Percentiles rank a stretch among this genome's conserved stretches.
phyloP scores from a whole-genome alignment of 1,139 yeast species.

The Hyphopichia fennica region DNA sequence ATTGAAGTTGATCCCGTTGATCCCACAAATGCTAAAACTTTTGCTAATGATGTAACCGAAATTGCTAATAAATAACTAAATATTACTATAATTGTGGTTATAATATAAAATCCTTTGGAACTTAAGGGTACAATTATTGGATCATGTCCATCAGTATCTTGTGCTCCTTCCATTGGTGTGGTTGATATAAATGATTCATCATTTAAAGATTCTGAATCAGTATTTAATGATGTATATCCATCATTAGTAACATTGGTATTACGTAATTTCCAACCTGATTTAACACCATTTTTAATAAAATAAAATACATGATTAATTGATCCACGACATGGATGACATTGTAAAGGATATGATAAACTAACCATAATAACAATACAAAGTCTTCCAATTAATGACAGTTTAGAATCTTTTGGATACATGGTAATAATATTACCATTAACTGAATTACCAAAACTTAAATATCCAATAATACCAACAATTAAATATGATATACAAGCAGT shows the following conservation, averaged over 20 bases:
- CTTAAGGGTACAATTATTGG: conserved; percentile 55
- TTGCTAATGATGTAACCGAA: conserved; percentile 75
- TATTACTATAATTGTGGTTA: conserved; percentile 64
- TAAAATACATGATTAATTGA: conserved; percentile 68
- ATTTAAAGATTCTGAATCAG: conserved; percentile 13
- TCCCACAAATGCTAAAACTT: conserved; percentile 88
- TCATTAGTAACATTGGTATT: conserved; percentile 5
- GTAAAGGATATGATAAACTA: conserved; percentile 68
- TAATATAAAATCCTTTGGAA: conserved; percentile 52
- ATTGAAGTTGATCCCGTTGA: conserved; percentile 94
- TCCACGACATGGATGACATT: conserved; percentile 78
- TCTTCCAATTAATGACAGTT: conserved; percentile 65
- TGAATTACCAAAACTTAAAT: conserved; percentile 77
- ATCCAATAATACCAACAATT: conserved; percentile 79
- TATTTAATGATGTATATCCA: conserved; percentile 19
- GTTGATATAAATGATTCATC: conserved; percentile 45
- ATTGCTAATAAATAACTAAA: conserved; percentile 74
- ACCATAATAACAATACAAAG: conserved; percentile 70
- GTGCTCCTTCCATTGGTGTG: conserved; percentile 52
- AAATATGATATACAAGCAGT: conserved; percentile 62
- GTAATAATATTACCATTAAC: conserved; percentile 71
- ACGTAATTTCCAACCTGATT: conserved; percentile 14
- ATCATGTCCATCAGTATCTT: conserved; percentile 50
- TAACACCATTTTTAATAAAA: conserved; percentile 40
- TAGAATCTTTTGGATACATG: conserved; percentile 60